Conservation (phyloP, 805 yeast genomes). For the Ogataea corticis region DNA sequence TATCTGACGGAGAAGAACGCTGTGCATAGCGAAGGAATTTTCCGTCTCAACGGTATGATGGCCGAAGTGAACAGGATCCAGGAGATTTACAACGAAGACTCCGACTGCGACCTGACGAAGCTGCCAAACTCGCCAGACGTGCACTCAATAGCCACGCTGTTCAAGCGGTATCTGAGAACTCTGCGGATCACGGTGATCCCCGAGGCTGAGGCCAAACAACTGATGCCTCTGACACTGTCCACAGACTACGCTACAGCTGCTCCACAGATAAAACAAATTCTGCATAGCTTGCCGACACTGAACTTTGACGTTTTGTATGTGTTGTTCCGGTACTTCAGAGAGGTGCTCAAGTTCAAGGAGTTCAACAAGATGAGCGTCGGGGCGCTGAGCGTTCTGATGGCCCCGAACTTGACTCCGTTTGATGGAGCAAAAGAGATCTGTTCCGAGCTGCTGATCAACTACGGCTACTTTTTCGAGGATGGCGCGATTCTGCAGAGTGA, state of each 20-base stretch:
- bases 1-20: slow-evolving; percentile 68
- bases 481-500: slow-evolving; percentile 15
- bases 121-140: slow-evolving; percentile 59
- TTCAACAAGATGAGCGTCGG: slow-evolving; percentile 81
- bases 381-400: slow-evolving; percentile 49
- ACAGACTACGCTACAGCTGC: slow-evolving; percentile 26
- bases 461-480: slow-evolving; percentile 27
- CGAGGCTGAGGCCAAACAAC: slow-evolving; percentile 37
- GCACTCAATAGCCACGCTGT: slow-evolving; percentile 82
- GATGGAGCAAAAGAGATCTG: slow-evolving; percentile 37
- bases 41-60: slow-evolving; percentile 87
- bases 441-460: slow-evolving; percentile 33
- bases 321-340: slow-evolving; percentile 65
- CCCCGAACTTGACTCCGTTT: slow-evolving; percentile 36
- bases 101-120: slow-evolving; percentile 66
- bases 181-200: slow-evolving; percentile 71
- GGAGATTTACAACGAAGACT: slow-evolving; percentile 62
- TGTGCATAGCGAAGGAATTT: slow-evolving; percentile 85
- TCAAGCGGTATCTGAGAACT: slow-evolving; percentile 80
- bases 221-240: slow-evolving; percentile 37
- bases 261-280: slow-evolving; percentile 32
- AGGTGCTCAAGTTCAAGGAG: slow-evolving; percentile 59
- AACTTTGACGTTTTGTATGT: slow-evolving; percentile 62
- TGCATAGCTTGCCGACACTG: slow-evolving; percentile 50
- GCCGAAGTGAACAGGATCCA: slow-evolving; percentile 69